phyloP scores from a whole-genome alignment of 495 filamentous ascomycete species.

The Cercophora samala region DNA sequence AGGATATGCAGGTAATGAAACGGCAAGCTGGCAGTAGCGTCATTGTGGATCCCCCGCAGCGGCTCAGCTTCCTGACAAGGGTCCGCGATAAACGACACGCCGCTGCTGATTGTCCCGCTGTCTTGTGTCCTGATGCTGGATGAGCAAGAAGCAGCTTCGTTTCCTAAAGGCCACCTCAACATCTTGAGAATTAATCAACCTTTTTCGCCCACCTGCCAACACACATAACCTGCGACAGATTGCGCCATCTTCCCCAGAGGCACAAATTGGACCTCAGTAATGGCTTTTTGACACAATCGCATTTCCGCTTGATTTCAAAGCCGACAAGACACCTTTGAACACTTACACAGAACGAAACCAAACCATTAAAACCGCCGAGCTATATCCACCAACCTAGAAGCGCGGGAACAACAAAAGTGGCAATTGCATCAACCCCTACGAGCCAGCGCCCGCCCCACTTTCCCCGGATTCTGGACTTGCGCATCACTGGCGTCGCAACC shows the following conservation, averaged over 20 bases:
- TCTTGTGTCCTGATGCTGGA: not conserved
- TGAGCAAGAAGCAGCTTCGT: not conserved
- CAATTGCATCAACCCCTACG: not conserved
- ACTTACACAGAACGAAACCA: not conserved
- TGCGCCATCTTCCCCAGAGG: not conserved
- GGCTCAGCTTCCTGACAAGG: slow-evolving; percentile 5
- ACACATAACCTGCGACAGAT: not conserved
- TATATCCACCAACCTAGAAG: not conserved
- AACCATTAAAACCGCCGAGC: not conserved
- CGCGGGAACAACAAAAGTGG: not conserved
- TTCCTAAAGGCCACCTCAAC: slow-evolving; percentile 26
- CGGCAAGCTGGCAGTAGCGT: not conserved
- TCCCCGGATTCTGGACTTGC: not conserved
- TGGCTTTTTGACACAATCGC: not conserved
- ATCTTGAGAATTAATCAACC: slow-evolving; percentile 8
- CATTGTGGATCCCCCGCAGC: not conserved
- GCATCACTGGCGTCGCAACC: not conserved
- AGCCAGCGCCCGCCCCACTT: not conserved
- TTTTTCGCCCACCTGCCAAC: not conserved
- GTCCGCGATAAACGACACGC: slow-evolving; percentile 12
- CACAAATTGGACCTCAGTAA: not conserved
- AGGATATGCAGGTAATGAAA: not conserved
- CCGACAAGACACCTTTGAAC: not conserved
- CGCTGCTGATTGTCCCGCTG: not conserved
- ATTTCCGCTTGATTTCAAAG: not conserved